phyloP scores from a whole-genome alignment of 352 stramenopile genomes.

The Phytophthora nicotianae region DNA sequence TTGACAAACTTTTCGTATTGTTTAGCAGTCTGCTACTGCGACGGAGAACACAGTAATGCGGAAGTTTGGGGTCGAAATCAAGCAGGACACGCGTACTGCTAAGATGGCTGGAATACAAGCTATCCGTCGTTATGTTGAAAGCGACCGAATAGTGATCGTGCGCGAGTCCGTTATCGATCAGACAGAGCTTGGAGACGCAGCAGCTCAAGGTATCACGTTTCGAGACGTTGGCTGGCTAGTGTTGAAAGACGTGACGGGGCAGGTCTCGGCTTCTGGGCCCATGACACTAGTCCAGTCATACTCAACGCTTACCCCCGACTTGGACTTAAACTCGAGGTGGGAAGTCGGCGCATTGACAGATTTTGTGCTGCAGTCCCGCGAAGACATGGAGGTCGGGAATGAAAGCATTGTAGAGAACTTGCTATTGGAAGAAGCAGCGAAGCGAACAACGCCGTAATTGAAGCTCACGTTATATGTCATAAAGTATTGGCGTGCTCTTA shows the following conservation, averaged over 20 bases:
- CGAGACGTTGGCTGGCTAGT: constrained; percentile 40
- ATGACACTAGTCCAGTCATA: constrained; percentile 37
- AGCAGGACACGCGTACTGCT: constrained; percentile 12
- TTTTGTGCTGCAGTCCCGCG: constrained; percentile 42
- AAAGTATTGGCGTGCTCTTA: no score
- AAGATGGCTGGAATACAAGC: constrained; percentile 30
- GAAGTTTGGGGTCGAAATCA: constrained; percentile 35
- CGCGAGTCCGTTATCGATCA: constrained; percentile 26
- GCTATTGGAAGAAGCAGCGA: constrained; percentile 23
- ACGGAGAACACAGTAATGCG: constrained; percentile 29
- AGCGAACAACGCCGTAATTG: constrained; percentile 2
- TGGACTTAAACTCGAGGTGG: constrained; percentile 37
- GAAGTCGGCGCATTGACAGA: constrained; percentile 46
- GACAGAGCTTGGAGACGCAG: constrained; percentile 4
- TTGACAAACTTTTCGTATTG: background rate
- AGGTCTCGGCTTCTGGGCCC: constrained; percentile 10
- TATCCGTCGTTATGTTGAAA: constrained; percentile 31
- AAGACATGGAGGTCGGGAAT: constrained; percentile 31
- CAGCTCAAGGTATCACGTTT: constrained; percentile 21
- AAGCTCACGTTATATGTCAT: no score
- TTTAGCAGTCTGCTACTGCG: constrained; percentile 21
- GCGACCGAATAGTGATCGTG: constrained; percentile 30
- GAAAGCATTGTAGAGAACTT: constrained; percentile 33
- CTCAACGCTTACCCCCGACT: constrained; percentile 28
- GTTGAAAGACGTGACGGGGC: constrained; percentile 24